These are phyloP conservation scores for Diddensiella transvaalensis DNA, from an alignment of 805 yeast species.

Conservation along the genomic window DNA sequence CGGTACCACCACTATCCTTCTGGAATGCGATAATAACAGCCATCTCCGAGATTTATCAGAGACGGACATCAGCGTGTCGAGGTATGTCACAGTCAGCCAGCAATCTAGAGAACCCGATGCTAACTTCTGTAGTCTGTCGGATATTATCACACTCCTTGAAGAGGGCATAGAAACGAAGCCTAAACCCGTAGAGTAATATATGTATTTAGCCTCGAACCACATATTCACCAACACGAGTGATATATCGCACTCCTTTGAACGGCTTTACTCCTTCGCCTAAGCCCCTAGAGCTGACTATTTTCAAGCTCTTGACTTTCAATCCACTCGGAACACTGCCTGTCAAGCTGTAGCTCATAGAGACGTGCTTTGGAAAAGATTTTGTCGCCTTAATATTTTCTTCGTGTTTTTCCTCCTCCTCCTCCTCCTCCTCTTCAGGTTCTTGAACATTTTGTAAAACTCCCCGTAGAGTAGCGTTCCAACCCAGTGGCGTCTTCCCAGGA, in stretches of 20 bases:
- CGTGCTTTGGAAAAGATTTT: conserved; percentile 39
- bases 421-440: conserved; percentile 25
- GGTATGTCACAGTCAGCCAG: conserved; percentile 16
- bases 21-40: conserved; percentile 50
- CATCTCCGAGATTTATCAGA: conserved; percentile 39
- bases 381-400: conserved; percentile 8
- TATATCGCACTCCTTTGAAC: conserved; percentile 86
- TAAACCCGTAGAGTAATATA: not conserved
- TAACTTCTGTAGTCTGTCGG: conserved; percentile 31
- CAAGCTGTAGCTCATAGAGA: conserved; percentile 51
- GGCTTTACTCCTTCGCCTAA: conserved; percentile 63
- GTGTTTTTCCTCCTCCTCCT: conserved; percentile 12
- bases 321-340: conserved; percentile 78
- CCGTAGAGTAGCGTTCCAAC: conserved; percentile 63
- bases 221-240: conserved; percentile 59
- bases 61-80: conserved; percentile 37
- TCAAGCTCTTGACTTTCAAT: conserved; percentile 60
- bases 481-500: conserved; percentile 54
- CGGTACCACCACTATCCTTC: conserved; percentile 54
- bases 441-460: conserved; percentile 43
- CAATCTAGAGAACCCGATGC: conserved; percentile 13
- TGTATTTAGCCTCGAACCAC: conserved; percentile 38
- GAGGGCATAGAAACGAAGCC: conserved; percentile 33
- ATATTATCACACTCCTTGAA: conserved; percentile 37
- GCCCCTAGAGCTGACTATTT: conserved; percentile 56